Conservation (phyloP, 75 land plant species). For the Gnetum montanum region DNA sequence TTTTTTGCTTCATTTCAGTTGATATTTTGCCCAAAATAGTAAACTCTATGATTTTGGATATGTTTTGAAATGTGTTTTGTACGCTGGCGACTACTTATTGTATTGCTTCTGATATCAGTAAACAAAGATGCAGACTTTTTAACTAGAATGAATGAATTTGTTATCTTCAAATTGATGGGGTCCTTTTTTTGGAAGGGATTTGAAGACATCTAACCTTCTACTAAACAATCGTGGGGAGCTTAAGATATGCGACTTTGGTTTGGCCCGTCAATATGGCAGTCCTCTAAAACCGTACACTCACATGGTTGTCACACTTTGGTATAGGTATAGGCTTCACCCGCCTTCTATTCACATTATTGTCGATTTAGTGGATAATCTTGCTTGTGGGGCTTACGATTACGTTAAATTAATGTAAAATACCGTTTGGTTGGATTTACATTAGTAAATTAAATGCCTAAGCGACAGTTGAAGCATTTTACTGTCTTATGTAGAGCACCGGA, state of each 20-base stretch:
- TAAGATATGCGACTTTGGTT: constrained; percentile 97
- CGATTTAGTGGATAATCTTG: not conserved
- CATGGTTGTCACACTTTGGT: constrained; percentile 99
- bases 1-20: too few relatives aligned
- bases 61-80: too few relatives aligned
- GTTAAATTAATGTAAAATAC: too few relatives aligned
- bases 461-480: too few relatives aligned
- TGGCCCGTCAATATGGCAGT: constrained; percentile 96
- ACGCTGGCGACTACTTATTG: too few relatives aligned
- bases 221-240: constrained; percentile 92
- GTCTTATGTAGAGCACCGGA: constrained; percentile 71
- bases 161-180: too few relatives aligned
- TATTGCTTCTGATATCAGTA: too few relatives aligned
- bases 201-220: constrained; percentile 95
- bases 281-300: constrained; percentile 92
- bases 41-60: too few relatives aligned
- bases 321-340: constrained; percentile 62
- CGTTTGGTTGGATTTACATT: too few relatives aligned
- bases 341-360: not conserved
- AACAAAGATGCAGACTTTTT: not conserved
- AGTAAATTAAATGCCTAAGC: too few relatives aligned
- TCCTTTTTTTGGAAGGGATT: constrained; percentile 49
- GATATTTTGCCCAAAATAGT: too few relatives aligned
- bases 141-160: constrained; percentile 1
- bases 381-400: too few relatives aligned